Base-by-base conservation (phyloP, 2,329 filamentous ascomycete genomes). In the Microdochium trichocladiopsis region DNA sequence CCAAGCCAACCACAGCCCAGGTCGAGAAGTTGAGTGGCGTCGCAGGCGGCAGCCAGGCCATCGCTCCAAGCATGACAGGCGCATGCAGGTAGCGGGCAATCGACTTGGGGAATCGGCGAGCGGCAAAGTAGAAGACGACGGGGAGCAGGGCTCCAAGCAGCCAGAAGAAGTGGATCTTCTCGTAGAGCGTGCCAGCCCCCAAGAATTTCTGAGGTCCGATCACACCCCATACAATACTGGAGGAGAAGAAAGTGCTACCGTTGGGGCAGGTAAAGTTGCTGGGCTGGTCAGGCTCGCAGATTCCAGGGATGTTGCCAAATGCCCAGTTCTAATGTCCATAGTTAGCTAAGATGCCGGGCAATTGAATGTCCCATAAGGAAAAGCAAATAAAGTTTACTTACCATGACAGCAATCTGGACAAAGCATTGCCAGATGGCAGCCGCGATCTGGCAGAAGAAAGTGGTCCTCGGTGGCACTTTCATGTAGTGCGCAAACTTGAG, bases 181-280 rank as follows among this genome's bases (percentile, higher is more conserved):
- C 66, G 58, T 83, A 83, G 31, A 80, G 68, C 16, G 73, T 70
- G 6, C 75, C 76, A 0, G 71, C 63, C 2, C 75, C 75, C 64
- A 82, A 83, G 61, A 83, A 78, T 3, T 79, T 73, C 9, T 69
- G 60, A 0, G 80, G 80, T 0, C 80, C 80, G 45, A 83, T 80
- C 21, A 79, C 68, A 50, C 80, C 80, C 78, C 78, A 80, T 47
- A 80, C 74, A 2, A 80, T 70, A 0, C 77, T 80, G 5, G 73
- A 72, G 3, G 74, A 79, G 65, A 80, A 83, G 64, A 68, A 67
- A 2, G 63, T 61, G 22, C 61, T 66, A n/a, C 69, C 70, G 51
- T 72, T 72, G 11, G 70, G 70, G 50, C 70, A 73, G 3, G 64
- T 73, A 55, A 71, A 75, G 55, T 75, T 72, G 16, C 65, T 58